These are phyloP conservation scores for Canariomyces notabilis DNA, from an alignment of 2,329 filamentous ascomycete species.

Conservation along the genomic window DNA sequence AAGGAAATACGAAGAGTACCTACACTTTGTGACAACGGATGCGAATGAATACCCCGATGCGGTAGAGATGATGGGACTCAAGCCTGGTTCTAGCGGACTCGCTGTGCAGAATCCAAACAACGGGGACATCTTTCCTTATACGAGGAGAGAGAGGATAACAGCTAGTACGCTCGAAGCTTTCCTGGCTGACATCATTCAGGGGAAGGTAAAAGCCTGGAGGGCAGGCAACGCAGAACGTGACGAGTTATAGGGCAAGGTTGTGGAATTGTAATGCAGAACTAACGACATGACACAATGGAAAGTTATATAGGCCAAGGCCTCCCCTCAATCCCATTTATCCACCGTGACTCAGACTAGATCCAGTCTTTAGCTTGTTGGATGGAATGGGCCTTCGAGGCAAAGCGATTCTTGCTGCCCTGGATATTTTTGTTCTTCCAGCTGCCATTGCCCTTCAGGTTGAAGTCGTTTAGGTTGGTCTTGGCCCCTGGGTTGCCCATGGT, in stretches of 20 bases:
- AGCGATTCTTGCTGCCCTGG: no score
- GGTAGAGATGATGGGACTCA: constrained; percentile 35
- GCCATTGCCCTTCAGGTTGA: no score
- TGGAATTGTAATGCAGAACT: no score
- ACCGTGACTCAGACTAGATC: no score
- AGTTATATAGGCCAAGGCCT: no score
- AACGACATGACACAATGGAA: no score
- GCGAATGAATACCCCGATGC: constrained; percentile 42
- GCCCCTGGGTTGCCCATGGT: no score
- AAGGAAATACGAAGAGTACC: constrained; percentile 42
- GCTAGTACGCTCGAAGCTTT: constrained; percentile 37
- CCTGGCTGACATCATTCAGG: constrained; percentile 41
- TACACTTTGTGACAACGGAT: constrained; percentile 45
- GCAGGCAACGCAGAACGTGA: constrained; percentile 11
- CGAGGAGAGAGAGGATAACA: constrained; percentile 27
- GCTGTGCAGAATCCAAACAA: constrained; percentile 42
- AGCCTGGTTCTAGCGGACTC: constrained; percentile 29
- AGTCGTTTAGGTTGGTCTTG: no score
- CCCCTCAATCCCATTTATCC: no score
- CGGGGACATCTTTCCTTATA: constrained; percentile 41
- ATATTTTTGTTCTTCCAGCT: no score
- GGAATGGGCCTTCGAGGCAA: no score
- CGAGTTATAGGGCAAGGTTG: constrained; percentile 13
- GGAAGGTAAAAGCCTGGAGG: constrained; percentile 35
- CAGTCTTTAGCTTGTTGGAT: no score